Percentiles rank a stretch among this genome's conserved stretches.
Evolutionary conservation across 805 yeast genomes (phyloP).

Genomic region (Ogataea nonfermentans): DNA sequence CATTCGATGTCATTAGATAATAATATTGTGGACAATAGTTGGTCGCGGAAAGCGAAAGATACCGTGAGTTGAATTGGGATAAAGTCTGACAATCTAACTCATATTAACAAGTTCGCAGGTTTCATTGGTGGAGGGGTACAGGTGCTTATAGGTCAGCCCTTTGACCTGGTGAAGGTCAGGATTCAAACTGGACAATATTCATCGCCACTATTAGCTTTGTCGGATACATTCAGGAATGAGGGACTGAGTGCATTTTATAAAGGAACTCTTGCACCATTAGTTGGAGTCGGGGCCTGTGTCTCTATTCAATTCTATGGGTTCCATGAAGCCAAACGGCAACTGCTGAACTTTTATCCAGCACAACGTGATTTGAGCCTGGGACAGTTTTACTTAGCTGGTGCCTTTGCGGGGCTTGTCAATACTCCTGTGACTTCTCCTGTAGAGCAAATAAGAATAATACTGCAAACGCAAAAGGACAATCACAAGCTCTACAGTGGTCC

Average conservation of each 20-base stretch:
- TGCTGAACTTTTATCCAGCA: slow-evolving; percentile 33
- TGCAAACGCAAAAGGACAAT: slow-evolving; percentile 51
- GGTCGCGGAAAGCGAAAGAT: slow-evolving; percentile 49
- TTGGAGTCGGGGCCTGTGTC: slow-evolving; percentile 70
- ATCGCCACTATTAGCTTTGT: slow-evolving; percentile 50
- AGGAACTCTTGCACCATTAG: slow-evolving; percentile 67
- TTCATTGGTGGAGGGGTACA: slow-evolving; percentile 56
- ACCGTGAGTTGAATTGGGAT: slow-evolving; percentile 31
- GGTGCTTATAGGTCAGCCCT: slow-evolving; percentile 62
- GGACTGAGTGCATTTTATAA: slow-evolving; percentile 63
- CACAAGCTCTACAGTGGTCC: slow-evolving; percentile 40
- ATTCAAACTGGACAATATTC: slow-evolving; percentile 66
- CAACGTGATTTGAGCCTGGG: slow-evolving; percentile 43
- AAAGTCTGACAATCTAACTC: slow-evolving; percentile 1
- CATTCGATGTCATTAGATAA: slow-evolving; percentile 5
- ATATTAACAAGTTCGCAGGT: slow-evolving; percentile 40
- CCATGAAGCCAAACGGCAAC: slow-evolving; percentile 63
- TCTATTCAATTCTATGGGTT: slow-evolving; percentile 70
- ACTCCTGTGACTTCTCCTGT: slow-evolving; percentile 63
- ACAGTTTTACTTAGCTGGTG: slow-evolving; percentile 62
- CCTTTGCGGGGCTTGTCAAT: slow-evolving; percentile 64
- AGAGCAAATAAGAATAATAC: slow-evolving; percentile 61
- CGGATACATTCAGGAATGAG: slow-evolving; percentile 54
- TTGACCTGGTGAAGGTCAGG: slow-evolving; percentile 68
- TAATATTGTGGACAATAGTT: slow-evolving; percentile 32